A percentile compares a stretch with the other conserved stretches of the same genome.
Conservation (phyloP, 805 yeast genomes). For the Saturnispora mendoncae region DNA sequence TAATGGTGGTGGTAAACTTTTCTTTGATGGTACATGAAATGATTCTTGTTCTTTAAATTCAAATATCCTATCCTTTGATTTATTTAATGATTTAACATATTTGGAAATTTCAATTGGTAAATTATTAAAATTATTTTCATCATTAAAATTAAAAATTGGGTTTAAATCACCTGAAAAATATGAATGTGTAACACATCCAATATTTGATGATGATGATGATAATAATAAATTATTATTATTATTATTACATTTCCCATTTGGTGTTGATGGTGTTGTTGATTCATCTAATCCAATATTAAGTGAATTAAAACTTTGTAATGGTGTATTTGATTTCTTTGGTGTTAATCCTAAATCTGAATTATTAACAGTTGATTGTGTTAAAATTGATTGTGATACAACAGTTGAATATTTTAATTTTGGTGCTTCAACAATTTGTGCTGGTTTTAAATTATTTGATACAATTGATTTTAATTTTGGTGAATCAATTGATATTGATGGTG, state of each 20-base stretch:
- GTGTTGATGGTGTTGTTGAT: conserved; percentile 2
- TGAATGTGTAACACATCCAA: neutral
- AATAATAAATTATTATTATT: neutral
- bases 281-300: neutral
- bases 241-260: neutral
- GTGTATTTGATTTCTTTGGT: neutral
- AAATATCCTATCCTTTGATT: conserved; percentile 26
- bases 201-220: neutral
- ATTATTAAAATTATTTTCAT: conserved; percentile 19
- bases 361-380: neutral
- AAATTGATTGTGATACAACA: conserved; percentile 6
- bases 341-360: no score
- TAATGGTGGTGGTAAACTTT: conserved; percentile 3
- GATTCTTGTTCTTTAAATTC: conserved; percentile 11
- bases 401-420: conserved; percentile 9
- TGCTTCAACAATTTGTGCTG: conserved; percentile 8
- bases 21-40: conserved; percentile 9
- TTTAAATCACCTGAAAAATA: conserved; percentile 4
- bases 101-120: conserved; percentile 22
- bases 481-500: neutral
- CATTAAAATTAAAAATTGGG: conserved; percentile 6
- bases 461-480: neutral
- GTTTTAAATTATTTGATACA: conserved; percentile 4
- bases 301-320: neutral
- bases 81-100: conserved; percentile 24